Base-by-base conservation (phyloP, 495 filamentous ascomycete species). In the Penicillium odoratum region DNA sequence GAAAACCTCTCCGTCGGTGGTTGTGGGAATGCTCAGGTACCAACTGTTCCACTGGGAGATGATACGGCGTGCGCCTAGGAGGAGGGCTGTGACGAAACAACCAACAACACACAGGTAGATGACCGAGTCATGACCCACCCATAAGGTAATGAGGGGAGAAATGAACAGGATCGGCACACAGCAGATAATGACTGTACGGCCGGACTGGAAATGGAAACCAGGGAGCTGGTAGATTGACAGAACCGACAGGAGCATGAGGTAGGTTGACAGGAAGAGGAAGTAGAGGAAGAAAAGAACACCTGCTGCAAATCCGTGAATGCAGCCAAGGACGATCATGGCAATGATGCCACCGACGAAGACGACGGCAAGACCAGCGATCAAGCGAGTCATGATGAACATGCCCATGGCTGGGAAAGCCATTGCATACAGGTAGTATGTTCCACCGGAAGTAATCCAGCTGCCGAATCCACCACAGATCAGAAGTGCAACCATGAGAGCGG, bases 351-450 rank as follows among this genome's bases (percentile, higher is more conserved):
- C 48, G 13, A 51, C 48, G 31, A 51, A 38, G 1, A 28, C 48
- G 4, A 51, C 48, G 40, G 48, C 48, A 7, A 51, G 15, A 11
- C 48, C 48, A 38, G 48, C 48, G 16, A 51, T 51, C 16, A 51
- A 25, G 10, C 48, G 48, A 28, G 48, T 51, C 48, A 51, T 51
- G 31, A 51, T 21, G 48, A 51, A 51, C 48, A 51, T 51, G 5
- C 48, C 25, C 48, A 51, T 51, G 8, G 48, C 48, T 13, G 48
- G 48, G 48, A 51, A 51, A 36, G 48, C 48, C 48, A 51, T 51
- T 6, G 48, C 48, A 26, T 51, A 51, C 11, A 51, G 31, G 21
- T 51, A 51, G 48, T 51, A 51, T 7, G n/a, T 51, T 51, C 48
- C 48, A 36, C 48, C 48, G 13, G 48, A 51, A 31, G n/a, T 51